Conservation (phyloP, 108 stramenopile genomes). For the Epipyxis sp. region DNA sequence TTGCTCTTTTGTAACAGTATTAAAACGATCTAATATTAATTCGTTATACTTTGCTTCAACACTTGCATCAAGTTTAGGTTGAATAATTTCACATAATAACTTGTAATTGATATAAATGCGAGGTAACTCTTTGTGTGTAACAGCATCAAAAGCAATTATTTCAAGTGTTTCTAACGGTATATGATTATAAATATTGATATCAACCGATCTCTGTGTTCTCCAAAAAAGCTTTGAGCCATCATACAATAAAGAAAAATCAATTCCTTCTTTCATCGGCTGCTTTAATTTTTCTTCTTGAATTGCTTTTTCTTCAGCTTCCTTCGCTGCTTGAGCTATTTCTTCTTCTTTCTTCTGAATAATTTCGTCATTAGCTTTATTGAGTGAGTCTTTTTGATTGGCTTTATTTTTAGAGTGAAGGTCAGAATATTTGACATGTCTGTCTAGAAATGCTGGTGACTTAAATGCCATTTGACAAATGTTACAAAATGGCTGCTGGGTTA, state of each 20-base stretch:
- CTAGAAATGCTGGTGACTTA: background rate
- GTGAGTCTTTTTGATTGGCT: background rate
- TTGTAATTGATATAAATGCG: conserved; percentile 23
- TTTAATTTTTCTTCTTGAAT: background rate
- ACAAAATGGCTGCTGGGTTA: background rate
- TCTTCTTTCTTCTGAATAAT: background rate
- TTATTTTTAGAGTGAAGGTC: background rate
- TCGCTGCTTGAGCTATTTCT: background rate
- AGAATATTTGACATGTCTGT: conserved; percentile 3
- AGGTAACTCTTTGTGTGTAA: background rate
- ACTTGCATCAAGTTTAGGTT: background rate
- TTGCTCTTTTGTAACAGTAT: background rate
- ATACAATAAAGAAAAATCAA: conserved; percentile 9
- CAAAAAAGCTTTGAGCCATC: conserved; percentile 26
- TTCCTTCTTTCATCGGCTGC: background rate
- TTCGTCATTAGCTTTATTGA: background rate
- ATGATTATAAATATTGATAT: conserved; percentile 22
- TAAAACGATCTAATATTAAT: background rate
- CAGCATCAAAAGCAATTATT: background rate
- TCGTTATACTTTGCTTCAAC: too few relatives aligned
- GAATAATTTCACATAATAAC: background rate
- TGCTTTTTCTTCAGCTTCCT: background rate
- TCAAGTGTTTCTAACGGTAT: background rate
- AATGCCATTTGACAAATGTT: conserved; percentile 28
- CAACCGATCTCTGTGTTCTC: conserved; percentile 4